phyloP scores from a whole-genome alignment of 2,329 filamentous ascomycete species.

The Tetracladium maxilliforme region DNA sequence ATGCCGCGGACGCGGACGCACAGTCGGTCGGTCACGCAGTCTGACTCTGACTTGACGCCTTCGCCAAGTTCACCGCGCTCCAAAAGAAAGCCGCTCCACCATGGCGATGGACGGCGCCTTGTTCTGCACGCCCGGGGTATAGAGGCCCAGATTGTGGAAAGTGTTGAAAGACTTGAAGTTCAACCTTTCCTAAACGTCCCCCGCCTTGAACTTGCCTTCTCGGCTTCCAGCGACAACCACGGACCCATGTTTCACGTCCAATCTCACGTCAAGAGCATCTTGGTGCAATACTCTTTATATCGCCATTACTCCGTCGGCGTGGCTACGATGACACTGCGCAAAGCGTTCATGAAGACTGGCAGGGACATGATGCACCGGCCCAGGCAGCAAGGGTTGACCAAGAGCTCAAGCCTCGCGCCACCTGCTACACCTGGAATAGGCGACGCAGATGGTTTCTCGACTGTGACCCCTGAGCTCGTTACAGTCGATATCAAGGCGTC shows the following conservation, averaged over 20 bases:
- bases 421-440: too few species aligned
- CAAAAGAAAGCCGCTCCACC: constrained; percentile 31
- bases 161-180: constrained; percentile 65
- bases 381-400: constrained; percentile 13
- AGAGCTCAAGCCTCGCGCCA: background rate
- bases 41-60: constrained; percentile 49
- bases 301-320: constrained; percentile 83
- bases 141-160: constrained; percentile 84
- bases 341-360: constrained; percentile 48
- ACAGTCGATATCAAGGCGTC: constrained; percentile 71
- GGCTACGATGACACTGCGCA: constrained; percentile 59
- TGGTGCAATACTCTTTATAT: constrained; percentile 83
- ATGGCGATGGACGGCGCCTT: constrained; percentile 66
- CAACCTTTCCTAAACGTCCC: constrained; percentile 81
- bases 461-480: too few species aligned
- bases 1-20: constrained; percentile 54
- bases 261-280: constrained; percentile 62
- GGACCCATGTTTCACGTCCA: constrained; percentile 82
- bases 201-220: constrained; percentile 73
- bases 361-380: constrained; percentile 26
- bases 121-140: constrained; percentile 70
- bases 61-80: constrained; percentile 31
- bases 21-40: constrained; percentile 52
- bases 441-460: too few species aligned
- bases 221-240: constrained; percentile 72